Percentiles rank a stretch among this genome's conserved stretches.
These are phyloP conservation scores for Inga oerstediana DNA, from an alignment of 306 rosid genomes.

Conservation along the genomic window DNA sequence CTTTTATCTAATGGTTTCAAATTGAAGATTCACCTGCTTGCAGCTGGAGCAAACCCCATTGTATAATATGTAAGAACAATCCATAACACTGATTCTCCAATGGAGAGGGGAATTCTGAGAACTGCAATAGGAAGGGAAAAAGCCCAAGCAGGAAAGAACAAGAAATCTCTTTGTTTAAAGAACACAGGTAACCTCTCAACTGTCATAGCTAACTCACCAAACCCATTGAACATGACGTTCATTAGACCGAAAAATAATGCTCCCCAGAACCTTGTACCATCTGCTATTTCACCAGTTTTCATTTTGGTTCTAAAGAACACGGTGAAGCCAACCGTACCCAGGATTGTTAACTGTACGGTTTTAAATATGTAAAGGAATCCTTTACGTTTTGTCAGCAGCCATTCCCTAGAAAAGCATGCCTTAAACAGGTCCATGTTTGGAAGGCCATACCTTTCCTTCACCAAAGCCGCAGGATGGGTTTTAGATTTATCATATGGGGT, in stretches of 20 bases:
- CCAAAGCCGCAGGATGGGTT: conserved; percentile 67
- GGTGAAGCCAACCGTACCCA: conserved; percentile 52
- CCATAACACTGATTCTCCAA: conserved; percentile 62
- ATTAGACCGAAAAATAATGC: conserved; percentile 65
- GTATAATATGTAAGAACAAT: conserved; percentile 60
- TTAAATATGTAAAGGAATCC: conserved; percentile 58
- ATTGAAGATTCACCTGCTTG: conserved; percentile 50
- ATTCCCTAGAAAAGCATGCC: conserved; percentile 71
- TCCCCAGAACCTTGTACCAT: conserved; percentile 53
- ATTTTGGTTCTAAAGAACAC: conserved; percentile 65
- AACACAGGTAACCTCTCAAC: conserved; percentile 59
- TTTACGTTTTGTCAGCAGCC: conserved; percentile 55
- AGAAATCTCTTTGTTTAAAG: conserved; percentile 63
- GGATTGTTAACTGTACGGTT: conserved; percentile 49
- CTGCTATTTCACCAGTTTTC: conserved; percentile 49
- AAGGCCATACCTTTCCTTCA: conserved; percentile 61
- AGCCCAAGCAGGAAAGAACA: conserved; percentile 77
- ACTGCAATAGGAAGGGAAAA: conserved; percentile 60
- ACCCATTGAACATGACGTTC: conserved; percentile 77
- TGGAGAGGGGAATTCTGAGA: conserved; percentile 62
- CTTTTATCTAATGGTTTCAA: background rate
- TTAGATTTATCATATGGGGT: conserved; percentile 52
- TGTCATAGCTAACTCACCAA: conserved; percentile 63
- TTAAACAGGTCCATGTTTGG: conserved; percentile 59
- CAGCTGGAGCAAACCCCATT: conserved; percentile 73